Evolutionary conservation across 768 basidiomycete species (phyloP), one percentile per base, ranked within the genome.

Genomic region (Amanita exitialis): DNA sequence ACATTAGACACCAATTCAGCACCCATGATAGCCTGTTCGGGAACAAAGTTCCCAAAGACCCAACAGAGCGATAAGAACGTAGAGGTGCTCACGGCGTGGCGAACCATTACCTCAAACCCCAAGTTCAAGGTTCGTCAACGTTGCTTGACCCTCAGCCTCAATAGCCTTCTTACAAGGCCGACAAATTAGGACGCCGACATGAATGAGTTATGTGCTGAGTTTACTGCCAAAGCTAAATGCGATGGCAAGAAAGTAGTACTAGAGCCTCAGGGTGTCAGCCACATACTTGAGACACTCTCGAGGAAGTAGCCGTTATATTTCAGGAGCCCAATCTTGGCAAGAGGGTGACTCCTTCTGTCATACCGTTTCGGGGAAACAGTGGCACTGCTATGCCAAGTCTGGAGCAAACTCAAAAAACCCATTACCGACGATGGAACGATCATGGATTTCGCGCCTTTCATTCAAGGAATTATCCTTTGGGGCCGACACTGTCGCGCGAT

Each of bases 241-340:
- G 89, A 90, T 54, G 90, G 90, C 34, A 80, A 80, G 23, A 88
- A 86, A 68, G 84, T 90, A 35, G 89, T 90, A 16, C 65, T 91
- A 44, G 86, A 79, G 58, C 78, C 77, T 20, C 66, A 70, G 56
- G 74, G 74, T 32, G 75, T 78, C 49, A 61, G 66, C 56, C 64
- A 66, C 54, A 78, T 78, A 58, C 58, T 78, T 48, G 70, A 76
- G 57, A 67, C 64, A 36, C 28, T 51, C 20, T 44, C 50, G 15
- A 51, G 34, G 30, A 51, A 44, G 34, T 51, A 42, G 21, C 13
- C 5, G 10, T 43, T 38, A 25, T 12, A 12, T 28, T 32, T 28
- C 27, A 16, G 35, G n/a, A 25, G 21, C 1, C 34, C 32, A 39
- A 39, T 20, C 36, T 38, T 10, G 27, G 36, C 23, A 34, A n/a